Evolutionary conservation across 2,329 filamentous ascomycete species (phyloP), one percentile per base, ranked within the genome.

Genomic region (Cadophora luteo-olivacea): DNA sequence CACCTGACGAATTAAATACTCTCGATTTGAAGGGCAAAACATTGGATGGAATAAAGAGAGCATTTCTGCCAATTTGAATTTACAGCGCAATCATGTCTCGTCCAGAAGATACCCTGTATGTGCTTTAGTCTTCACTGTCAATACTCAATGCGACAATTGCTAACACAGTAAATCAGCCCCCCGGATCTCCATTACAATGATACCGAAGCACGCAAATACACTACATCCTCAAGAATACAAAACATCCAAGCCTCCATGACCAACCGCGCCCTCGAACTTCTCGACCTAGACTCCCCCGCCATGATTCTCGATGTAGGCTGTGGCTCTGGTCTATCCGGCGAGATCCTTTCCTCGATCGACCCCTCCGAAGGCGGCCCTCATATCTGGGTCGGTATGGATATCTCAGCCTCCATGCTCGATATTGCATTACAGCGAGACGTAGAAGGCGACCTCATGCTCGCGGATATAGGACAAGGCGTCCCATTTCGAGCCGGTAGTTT

Each of bases 121-220:
- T 76, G 65, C 60, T 49, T 49, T 22, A 19, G 4, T 19, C 66
- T 62, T 61, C 16, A 36, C 24, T 52, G 69, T 65, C 54, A 51
- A 58, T 61, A 71, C 61, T 33, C 54, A 58, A 64, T 64, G 65
- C 68, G 62, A 69, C 70, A 73, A 72, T 66, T 69, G 69, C 75
- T 73, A 61, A 74, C 72, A 69, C n/a, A 33, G 61, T 11, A 24
- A 45, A 63, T 55, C 69, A 97, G 93, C 79, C 93, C 94, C 62
- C 95, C 96, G 73, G 96, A 99, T 82, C 91, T 98, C 78, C 97
- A 97, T 85, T 99, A 99, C 86, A 91, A 97, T 84, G 95, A 98
- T 83, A 85, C 86, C 80, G 95, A 97, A 85, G 95, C 96, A 38
- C 91, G 92, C 79, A 98, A 98, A 85, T 99, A 99, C 84, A 98